Base-by-base conservation (phyloP, 495 filamentous ascomycete genomes). In the Talaromyces thailandensis region DNA sequence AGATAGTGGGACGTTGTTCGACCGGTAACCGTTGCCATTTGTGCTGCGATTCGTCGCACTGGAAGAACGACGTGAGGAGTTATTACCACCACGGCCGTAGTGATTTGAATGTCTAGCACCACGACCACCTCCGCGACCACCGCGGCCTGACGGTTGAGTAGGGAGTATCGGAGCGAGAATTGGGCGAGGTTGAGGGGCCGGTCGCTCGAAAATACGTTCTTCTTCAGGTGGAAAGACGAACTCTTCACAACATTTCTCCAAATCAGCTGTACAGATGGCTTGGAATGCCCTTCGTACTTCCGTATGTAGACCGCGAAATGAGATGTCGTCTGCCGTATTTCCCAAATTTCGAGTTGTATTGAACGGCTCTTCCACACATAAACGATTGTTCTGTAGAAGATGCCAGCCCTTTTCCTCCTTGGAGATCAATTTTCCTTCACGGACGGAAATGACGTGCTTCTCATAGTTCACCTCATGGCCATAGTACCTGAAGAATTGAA, bases 321-420 rank as follows among this genome's bases (percentile, higher is more conserved):
- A 94, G 3, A 86, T 92, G 70, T 96, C 93, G 68, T 98, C 94
- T 8, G 94, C 94, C 23, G 94, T 97, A 67, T 98, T 98, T 0
- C 93, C 94, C 56, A 98, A 79, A 72, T 98, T 98, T n/a, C 95
- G 82, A n/a, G 76, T 79, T 28, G 82, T 88, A 67, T 96, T 98
- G 79, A 98, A 98, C 2, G 94, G 95, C 69, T 98, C 94, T 70
- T 98, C 95, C 26, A 98, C 89, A 70, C 94, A 97, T 52, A 98
- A 82, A 52, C 87, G 82, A 68, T 96, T 93, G 68, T 92, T 89
- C 59, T 84, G 75, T 65, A 83, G 76, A 57, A 89, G 70, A 67
- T 88, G 82, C 94, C 94, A 98, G 3, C 83, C 83, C 76, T 98
- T 98, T 56, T 86, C 89, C 63, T 85, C 81, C 71, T 96, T 95